Base-by-base conservation (phyloP, 805 yeast species). In the Kluyveromyces dobzhanskii region DNA sequence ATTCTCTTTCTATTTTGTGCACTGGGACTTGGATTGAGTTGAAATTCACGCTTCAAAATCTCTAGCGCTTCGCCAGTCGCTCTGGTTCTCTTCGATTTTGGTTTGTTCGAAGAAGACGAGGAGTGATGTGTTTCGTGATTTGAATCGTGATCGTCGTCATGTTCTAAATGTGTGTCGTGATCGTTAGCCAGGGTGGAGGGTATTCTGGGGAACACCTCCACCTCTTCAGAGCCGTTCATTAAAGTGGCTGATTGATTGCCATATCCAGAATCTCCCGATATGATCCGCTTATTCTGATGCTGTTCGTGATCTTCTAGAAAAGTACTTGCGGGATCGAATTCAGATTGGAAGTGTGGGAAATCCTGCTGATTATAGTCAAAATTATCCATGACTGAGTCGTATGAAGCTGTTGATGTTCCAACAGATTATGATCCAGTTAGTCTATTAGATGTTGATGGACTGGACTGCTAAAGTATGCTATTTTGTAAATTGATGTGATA, bases 31-130 rank as follows among this genome's bases (percentile, higher is more conserved):
- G 85, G 81, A 48, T 84, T 84, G 37, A 64, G 66, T 37, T 71
- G 73, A 55, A 85, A 87, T 54, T 83, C 94, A 23, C 67, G 63
- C 31, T 85, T 72, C 35, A 87, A 67, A 32, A 71, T 69, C 36
- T 76, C 80, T 38, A 87, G 66, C 2, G 82, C 86, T 52, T 80
- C 90, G 1, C 95, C 90, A n/a, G 78, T 75, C 2, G 87, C 87
- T 39, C 90, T 66, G 11, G 80, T 76, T 44, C 92, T 65, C 47
- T 77, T 78, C 19, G 69, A 43, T 35, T 50, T 50, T 4, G 50
- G 38, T 44, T 35, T 40, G 44, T 39, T 41, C 35, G 29, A 25
- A n/a, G 30, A 13, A 7, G 37, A 24, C n/a, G 37, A 12, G 3
- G 35, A 19, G 14, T 25, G 29, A 14, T 16, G 7, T 6, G n/a